Percentiles rank a stretch among this genome's conserved stretches.
phyloP scores from a whole-genome alignment of 345 rosid genomes.

The Sisymbrium altissimum region DNA sequence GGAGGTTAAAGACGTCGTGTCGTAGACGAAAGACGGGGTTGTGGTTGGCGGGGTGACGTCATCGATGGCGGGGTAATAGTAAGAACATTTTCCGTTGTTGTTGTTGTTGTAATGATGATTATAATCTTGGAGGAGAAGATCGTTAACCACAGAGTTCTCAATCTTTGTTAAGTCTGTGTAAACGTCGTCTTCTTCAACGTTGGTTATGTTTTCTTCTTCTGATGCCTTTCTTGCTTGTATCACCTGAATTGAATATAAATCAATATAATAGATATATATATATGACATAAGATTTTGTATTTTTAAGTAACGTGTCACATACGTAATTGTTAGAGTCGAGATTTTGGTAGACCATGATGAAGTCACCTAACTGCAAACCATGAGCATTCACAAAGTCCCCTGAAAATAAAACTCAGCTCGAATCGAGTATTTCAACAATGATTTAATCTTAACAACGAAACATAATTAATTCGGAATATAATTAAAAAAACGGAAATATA shows the following conservation, averaged over 20 bases:
- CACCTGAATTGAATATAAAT: conserved; percentile 42
- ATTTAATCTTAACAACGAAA: neutral
- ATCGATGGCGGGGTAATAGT: conserved; percentile 43
- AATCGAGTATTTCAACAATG: neutral
- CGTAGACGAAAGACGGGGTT: conserved; percentile 62
- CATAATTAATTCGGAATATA: neutral
- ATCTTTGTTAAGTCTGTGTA: conserved; percentile 51
- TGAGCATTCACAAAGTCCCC: conserved; percentile 87
- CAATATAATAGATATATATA: neutral
- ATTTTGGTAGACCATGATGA: conserved; percentile 72
- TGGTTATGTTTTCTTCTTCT: conserved; percentile 44
- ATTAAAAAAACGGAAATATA: neutral
- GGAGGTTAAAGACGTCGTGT: conserved; percentile 61
- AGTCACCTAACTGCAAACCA: conserved; percentile 81
- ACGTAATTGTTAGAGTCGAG: conserved; percentile 58
- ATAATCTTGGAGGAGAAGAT: conserved; percentile 37
- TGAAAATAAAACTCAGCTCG: conserved; percentile 25
- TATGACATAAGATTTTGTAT: neutral
- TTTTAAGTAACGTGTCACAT: conserved; percentile 19
- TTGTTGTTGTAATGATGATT: conserved; percentile 20
- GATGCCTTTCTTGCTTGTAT: conserved; percentile 87
- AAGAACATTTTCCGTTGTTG: conserved; percentile 42
- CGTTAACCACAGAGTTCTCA: conserved; percentile 37
- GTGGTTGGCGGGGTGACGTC: conserved; percentile 33
- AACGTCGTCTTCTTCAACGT: conserved; percentile 42